Percentiles rank a stretch among this genome's conserved stretches.
phyloP scores from a whole-genome alignment of 495 filamentous ascomycete genomes.

The Lasiosphaeris hirsuta region DNA sequence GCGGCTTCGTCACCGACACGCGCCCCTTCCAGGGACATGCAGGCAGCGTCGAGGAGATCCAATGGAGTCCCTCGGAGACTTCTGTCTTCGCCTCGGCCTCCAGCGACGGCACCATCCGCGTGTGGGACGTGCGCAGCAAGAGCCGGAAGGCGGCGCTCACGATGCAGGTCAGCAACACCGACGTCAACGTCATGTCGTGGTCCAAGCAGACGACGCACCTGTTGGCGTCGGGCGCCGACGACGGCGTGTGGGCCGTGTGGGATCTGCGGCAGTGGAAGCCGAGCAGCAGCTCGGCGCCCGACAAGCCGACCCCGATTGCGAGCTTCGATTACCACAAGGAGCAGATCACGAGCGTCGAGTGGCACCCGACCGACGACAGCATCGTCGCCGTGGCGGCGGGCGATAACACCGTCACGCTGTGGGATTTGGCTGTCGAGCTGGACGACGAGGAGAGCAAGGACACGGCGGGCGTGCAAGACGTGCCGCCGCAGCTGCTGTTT shows the following conservation, averaged over 20 bases:
- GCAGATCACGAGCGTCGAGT: slow-evolving; percentile 93
- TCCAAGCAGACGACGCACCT: slow-evolving; percentile 80
- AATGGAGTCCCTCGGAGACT: slow-evolving; percentile 89
- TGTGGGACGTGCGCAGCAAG: slow-evolving; percentile 93
- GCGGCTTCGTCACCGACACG: slow-evolving; percentile 79
- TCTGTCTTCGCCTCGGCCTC: slow-evolving; percentile 92
- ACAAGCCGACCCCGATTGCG: slow-evolving; percentile 69
- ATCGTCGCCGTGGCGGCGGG: slow-evolving; percentile 89
- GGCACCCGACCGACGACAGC: slow-evolving; percentile 95
- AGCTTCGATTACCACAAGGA: slow-evolving; percentile 92
- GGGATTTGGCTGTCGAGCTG: slow-evolving; percentile 94
- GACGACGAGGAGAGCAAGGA: slow-evolving; percentile 95
- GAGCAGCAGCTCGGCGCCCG: slow-evolving; percentile 35
- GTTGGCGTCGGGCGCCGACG: slow-evolving; percentile 88
- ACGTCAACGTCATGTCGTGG: slow-evolving; percentile 97
- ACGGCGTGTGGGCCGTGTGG: slow-evolving; percentile 95
- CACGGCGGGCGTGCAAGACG: slow-evolving; percentile 79
- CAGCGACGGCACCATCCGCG: slow-evolving; percentile 87
- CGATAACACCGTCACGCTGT: slow-evolving; percentile 90
- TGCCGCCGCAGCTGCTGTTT: slow-evolving; percentile 92
- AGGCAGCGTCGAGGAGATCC: slow-evolving; percentile 86
- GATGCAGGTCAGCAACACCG: slow-evolving; percentile 75
- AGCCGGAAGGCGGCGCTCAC: slow-evolving; percentile 78
- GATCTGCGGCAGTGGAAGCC: slow-evolving; percentile 93
- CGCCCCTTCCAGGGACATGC: slow-evolving; percentile 78